phyloP scores from a whole-genome alignment of 2,329 filamentous ascomycete species.

The Scopulariopsis brevicaulis region DNA sequence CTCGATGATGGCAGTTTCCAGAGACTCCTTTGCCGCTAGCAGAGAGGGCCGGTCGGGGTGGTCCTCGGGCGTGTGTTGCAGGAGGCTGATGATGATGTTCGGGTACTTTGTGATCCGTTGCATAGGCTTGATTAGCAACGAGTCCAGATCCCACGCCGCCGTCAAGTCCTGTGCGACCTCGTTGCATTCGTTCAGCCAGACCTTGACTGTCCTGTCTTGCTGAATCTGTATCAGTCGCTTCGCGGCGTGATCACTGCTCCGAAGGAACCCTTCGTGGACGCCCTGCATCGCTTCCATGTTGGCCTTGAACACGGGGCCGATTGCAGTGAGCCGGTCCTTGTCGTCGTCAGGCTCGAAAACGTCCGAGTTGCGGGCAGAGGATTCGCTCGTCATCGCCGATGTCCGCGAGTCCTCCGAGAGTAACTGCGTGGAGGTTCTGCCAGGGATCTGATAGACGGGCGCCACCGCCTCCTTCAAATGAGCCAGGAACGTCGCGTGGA shows the following conservation, averaged over 20 bases:
- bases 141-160: slow-evolving; percentile 87
- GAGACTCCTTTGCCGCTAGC: slow-evolving; percentile 32
- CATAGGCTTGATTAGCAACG: slow-evolving; percentile 92
- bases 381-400: slow-evolving; percentile 18
- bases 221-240: slow-evolving; percentile 52
- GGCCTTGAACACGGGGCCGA: slow-evolving; percentile 41
- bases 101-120: slow-evolving; percentile 93
- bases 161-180: slow-evolving; percentile 88
- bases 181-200: slow-evolving; percentile 91
- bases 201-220: slow-evolving; percentile 51
- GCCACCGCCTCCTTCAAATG: slow-evolving; percentile 70
- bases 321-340: slow-evolving; percentile 37
- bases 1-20: slow-evolving; percentile 62
- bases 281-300: slow-evolving; percentile 51
- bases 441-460: slow-evolving; percentile 51
- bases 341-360: slow-evolving; percentile 32
- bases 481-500: slow-evolving; percentile 69
- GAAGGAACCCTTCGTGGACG: slow-evolving; percentile 50
- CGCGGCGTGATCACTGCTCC: slow-evolving; percentile 50
- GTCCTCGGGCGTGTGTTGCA: slow-evolving; percentile 66
- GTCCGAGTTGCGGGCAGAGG: slow-evolving; percentile 17
- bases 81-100: slow-evolving; percentile 67
- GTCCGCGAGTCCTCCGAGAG: slow-evolving; percentile 25
- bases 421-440: slow-evolving; percentile 12
- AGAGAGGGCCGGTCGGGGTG: slow-evolving; percentile 73